Evolutionary conservation across 768 basidiomycete genomes (phyloP).

Genomic region (Pleurotus giganteus): DNA sequence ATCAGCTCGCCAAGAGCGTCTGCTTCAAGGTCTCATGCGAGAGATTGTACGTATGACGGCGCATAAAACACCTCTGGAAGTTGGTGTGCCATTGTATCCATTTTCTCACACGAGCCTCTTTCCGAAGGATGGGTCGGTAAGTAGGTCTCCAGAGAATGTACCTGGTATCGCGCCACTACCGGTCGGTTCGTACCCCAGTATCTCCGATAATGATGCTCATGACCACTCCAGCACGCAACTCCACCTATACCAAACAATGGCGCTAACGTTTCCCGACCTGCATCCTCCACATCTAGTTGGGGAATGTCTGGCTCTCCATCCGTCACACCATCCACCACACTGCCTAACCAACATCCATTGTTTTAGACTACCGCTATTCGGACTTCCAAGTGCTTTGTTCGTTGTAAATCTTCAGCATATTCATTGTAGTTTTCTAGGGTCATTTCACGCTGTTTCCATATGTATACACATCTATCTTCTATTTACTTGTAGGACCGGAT

Average conservation of each 20-base stretch:
- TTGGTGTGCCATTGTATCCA: constrained; percentile 77
- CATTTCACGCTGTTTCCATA: too few relatives aligned
- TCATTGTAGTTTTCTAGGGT: too few relatives aligned
- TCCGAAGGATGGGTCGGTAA: constrained; percentile 42
- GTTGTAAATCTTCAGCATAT: too few relatives aligned
- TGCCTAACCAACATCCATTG: not conserved
- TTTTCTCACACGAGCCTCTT: constrained; percentile 72
- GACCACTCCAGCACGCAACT: constrained; percentile 15
- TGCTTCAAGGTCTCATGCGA: constrained; percentile 80
- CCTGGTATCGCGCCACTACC: constrained; percentile 34
- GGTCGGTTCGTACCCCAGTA: constrained; percentile 28
- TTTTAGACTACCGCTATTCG: not conserved
- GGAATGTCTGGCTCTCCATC: not conserved
- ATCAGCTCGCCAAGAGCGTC: constrained; percentile 76
- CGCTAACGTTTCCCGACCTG: constrained; percentile 3
- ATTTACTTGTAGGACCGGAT: not conserved
- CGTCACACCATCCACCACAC: not conserved
- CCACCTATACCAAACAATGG: constrained; percentile 4
- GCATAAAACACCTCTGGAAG: constrained; percentile 76
- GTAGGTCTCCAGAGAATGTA: constrained; percentile 26
- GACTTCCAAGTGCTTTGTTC: too few relatives aligned
- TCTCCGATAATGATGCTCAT: constrained; percentile 23
- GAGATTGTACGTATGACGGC: constrained; percentile 83
- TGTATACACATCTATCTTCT: not conserved
- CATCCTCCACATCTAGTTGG: constrained; percentile 5